Conservation (phyloP, 140 eudicot species). For the Erigeron philadelphicus region DNA sequence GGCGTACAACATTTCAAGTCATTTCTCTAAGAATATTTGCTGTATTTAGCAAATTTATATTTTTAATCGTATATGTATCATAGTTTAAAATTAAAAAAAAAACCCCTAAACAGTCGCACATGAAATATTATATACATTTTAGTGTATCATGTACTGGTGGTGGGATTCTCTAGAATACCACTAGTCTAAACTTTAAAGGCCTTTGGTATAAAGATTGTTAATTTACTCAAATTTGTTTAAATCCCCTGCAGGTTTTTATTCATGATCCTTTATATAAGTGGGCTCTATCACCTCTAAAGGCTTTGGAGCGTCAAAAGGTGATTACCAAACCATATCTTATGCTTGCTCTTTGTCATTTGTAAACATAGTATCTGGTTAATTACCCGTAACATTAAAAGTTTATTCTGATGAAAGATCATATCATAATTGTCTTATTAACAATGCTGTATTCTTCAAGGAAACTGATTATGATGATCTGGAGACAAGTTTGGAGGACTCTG, state of each 20-base stretch:
- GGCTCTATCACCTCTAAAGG: slow-evolving; percentile 95
- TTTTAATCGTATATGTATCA: no score
- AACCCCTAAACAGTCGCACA: no score
- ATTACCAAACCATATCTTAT: slow-evolving; percentile 10
- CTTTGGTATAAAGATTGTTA: slow-evolving; percentile 1
- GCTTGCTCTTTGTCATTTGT: no score
- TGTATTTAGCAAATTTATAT: no score
- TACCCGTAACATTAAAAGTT: not conserved
- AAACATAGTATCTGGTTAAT: not conserved
- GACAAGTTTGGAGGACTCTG: slow-evolving; percentile 72
- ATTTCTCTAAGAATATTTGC: not conserved
- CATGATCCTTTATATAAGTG: slow-evolving; percentile 94
- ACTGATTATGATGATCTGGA: slow-evolving; percentile 67
- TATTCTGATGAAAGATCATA: not conserved
- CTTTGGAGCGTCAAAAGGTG: slow-evolving; percentile 96
- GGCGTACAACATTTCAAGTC: not conserved
- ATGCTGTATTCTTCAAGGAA: slow-evolving; percentile 46
- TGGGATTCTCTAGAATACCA: no score
- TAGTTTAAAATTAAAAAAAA: no score
- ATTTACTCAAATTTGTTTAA: not conserved
- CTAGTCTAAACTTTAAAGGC: not conserved
- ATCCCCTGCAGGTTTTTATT: slow-evolving; percentile 73
- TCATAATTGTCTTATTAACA: not conserved
- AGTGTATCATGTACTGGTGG: no score
- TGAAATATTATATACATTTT: no score